Evolutionary conservation across 345 rosid genomes (phyloP), one percentile per base, ranked within the genome.

Genomic region (Populus davidiana): DNA sequence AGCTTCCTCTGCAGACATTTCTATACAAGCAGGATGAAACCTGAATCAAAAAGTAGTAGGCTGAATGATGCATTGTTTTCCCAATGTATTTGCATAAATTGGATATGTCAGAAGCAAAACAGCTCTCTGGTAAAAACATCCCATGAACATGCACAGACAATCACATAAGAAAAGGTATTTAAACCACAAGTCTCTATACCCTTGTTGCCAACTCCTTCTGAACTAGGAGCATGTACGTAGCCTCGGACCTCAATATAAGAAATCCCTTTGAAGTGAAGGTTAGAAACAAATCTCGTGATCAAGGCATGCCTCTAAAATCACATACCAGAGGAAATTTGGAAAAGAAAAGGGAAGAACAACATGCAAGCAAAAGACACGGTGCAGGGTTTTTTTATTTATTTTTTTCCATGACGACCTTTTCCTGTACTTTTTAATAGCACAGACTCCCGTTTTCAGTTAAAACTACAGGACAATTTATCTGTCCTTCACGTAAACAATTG

Each of bases 11-110:
- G 77, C 87, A 5, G 90, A 87, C 87, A 89, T 89, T 84, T 92
- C 93, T 86, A 96, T 93, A 91, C 99, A 96, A 87, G 88, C 83
- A 86, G 99, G 99, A 80, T 96, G 99, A 86, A 91, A 96, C 99
- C 99, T 96, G 97, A 86, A 91, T 81, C 88, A 88, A 75, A 85
- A 86, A 31, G 31, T 77, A 86, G 81, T 79, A 82, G 78, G 75
- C 79, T 85, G 75, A 83, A 86, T 67, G 70, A 38, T 72, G 67
- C 54, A 79, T 72, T 44, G 31, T 59, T 77, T 69, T 78, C 65
- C 77, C 75, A 27, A 70, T 41, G 61, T 69, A 35, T 41, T 56
- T 69, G 67, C 44, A 80, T 36, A 44, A 73, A 77, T 59, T 36
- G 52, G 70, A 72, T 70, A 70, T 44, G n/a, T 70, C 33, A 67